phyloP scores from a whole-genome alignment of 164 flowering plant species.

The Paratinospora sagittata region DNA sequence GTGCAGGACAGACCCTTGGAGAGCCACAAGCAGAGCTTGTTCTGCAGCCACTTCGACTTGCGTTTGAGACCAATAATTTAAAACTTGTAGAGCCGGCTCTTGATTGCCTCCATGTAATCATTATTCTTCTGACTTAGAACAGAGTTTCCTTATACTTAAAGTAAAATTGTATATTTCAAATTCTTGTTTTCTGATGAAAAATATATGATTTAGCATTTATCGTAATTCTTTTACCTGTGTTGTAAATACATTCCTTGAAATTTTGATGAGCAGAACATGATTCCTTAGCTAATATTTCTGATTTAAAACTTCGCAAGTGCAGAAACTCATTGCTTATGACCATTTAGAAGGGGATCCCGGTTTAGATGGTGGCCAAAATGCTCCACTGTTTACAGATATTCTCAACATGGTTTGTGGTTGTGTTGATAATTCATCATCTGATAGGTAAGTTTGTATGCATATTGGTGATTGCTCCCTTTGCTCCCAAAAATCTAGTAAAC shows the following conservation, averaged over 20 bases:
- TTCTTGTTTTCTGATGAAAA: not conserved
- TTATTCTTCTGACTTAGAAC: not conserved
- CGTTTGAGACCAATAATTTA: slow-evolving; percentile 84
- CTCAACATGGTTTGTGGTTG: slow-evolving; percentile 86
- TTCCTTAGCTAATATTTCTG: slow-evolving; percentile 5
- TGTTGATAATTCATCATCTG: slow-evolving; percentile 90
- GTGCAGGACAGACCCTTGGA: slow-evolving; percentile 70
- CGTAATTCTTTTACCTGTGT: not conserved
- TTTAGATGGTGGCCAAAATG: slow-evolving; percentile 77
- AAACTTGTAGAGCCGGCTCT: slow-evolving; percentile 83
- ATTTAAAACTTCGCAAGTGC: slow-evolving; percentile 17
- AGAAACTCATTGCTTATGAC: slow-evolving; percentile 99
- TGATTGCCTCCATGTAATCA: slow-evolving; percentile 95
- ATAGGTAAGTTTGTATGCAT: slow-evolving; percentile 49
- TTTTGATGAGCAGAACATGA: not conserved
- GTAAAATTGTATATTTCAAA: not conserved
- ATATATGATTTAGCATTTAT: not conserved
- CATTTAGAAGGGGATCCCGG: slow-evolving; percentile 99
- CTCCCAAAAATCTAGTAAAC: slow-evolving; percentile 5
- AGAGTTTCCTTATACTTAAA: not conserved
- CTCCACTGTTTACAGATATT: slow-evolving; percentile 62
- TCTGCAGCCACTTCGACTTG: slow-evolving; percentile 77
- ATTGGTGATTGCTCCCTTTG: slow-evolving; percentile 7
- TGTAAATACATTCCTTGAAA: not conserved
- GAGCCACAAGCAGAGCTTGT: slow-evolving; percentile 80